These are phyloP conservation scores for Cichorium intybus DNA, from an alignment of 140 eudicot genomes.

Conservation along the genomic window DNA sequence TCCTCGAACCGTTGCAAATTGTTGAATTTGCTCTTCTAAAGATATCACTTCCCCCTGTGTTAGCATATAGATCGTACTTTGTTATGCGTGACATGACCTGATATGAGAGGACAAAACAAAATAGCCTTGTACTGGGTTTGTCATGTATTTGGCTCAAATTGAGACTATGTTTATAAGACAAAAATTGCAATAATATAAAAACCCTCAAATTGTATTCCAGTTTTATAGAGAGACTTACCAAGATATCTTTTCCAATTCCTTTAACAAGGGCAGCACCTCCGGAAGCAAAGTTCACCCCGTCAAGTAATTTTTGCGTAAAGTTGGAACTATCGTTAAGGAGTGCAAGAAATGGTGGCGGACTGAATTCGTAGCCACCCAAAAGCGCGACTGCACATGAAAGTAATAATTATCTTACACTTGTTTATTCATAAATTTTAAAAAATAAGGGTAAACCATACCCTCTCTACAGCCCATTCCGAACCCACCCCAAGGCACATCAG, in stretches of 20 bases:
- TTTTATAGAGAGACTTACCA: conserved; percentile 12
- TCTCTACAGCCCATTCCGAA: no score
- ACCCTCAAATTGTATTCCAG: neutral
- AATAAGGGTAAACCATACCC: no score
- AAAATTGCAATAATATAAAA: neutral
- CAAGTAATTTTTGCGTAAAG: conserved; percentile 15
- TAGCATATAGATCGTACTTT: neutral
- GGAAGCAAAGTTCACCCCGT: conserved; percentile 58
- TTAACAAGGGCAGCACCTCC: conserved; percentile 48
- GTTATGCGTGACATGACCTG: neutral
- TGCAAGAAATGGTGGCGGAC: conserved; percentile 50
- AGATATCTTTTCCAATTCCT: neutral
- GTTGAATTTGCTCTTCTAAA: conserved; percentile 38
- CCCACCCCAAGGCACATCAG: neutral
- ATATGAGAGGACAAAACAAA: neutral
- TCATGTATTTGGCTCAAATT: neutral
- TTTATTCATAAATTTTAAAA: neutral
- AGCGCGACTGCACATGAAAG: conserved; percentile 26
- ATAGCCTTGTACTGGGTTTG: conserved; percentile 16
- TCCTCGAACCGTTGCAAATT: conserved; percentile 38
- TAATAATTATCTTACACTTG: neutral
- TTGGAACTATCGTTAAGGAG: conserved; percentile 19
- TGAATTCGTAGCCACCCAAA: conserved; percentile 35
- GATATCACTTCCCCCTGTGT: conserved; percentile 35
- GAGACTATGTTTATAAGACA: neutral